Evolutionary conservation across 352 stramenopile species (phyloP).

Genomic region (Phytophthora megakarya): DNA sequence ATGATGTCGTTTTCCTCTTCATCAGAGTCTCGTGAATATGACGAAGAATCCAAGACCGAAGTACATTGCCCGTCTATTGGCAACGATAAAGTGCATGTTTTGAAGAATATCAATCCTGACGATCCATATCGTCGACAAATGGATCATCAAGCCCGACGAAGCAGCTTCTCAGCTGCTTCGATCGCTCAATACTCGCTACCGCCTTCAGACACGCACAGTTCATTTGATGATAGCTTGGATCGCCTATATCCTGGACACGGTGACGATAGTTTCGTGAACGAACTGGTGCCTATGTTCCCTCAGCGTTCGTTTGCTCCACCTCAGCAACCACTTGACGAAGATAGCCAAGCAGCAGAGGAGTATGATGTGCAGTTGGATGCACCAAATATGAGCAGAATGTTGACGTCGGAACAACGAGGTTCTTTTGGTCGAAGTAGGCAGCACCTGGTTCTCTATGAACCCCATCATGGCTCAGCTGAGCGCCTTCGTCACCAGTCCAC

Average conservation of each 20-base stretch:
- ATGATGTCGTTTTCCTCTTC: conserved; percentile 35
- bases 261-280: conserved; percentile 59
- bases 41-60: conserved; percentile 4
- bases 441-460: conserved; percentile 4
- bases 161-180: conserved; percentile 35
- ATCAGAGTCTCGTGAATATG: conserved; percentile 16
- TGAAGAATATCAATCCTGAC: conserved; percentile 8
- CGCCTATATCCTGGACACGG: conserved; percentile 16
- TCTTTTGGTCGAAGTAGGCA: conserved; percentile 30
- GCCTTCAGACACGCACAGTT: conserved; percentile 64
- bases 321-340: conserved; percentile 16
- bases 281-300: conserved; percentile 68
- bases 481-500: conserved; percentile 4
- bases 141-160: conserved; percentile 28
- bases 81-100: neutral
- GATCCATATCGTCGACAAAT: conserved; percentile 37
- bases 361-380: conserved; percentile 45
- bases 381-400: conserved; percentile 44
- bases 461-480: neutral
- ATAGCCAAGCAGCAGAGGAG: conserved; percentile 28
- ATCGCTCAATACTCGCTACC: conserved; percentile 65
- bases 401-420: conserved; percentile 15
- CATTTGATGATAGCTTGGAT: conserved; percentile 56
- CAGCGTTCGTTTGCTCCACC: conserved; percentile 11
- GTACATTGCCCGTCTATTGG: conserved; percentile 4